A percentile compares a stretch with the other conserved stretches of the same genome.
These are phyloP conservation scores for Bolboschoenoplectus hybrid DNA, from an alignment of 202 grass and related monocot species.

Conservation along the genomic window DNA sequence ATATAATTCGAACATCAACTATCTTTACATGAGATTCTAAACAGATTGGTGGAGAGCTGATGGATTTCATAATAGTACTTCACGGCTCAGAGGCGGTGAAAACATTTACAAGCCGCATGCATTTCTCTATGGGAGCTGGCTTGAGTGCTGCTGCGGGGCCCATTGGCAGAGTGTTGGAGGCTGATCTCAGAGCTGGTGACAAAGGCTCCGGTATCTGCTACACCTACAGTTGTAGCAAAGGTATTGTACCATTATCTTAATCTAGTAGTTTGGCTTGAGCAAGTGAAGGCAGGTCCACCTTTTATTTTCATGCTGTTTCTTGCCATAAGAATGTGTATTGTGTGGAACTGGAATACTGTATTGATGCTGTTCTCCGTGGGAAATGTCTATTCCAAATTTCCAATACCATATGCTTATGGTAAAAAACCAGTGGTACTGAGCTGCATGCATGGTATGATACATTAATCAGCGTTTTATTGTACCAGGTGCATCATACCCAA, in stretches of 20 bases:
- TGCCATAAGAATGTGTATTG: background rate
- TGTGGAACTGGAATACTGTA: background rate
- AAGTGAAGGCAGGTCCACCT: background rate
- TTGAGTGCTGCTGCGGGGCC: slow-evolving; percentile 86
- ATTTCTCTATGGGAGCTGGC: slow-evolving; percentile 86
- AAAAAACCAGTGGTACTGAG: background rate
- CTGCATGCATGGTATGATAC: background rate
- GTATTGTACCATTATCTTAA: slow-evolving; percentile 40
- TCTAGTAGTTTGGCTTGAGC: background rate
- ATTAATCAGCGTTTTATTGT: background rate
- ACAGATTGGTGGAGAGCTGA: slow-evolving; percentile 78
- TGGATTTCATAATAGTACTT: slow-evolving; percentile 92
- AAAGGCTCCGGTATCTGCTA: slow-evolving; percentile 84
- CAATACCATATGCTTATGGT: background rate
- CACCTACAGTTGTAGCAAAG: slow-evolving; percentile 97
- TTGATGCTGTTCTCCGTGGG: background rate
- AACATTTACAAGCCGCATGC: slow-evolving; percentile 74
- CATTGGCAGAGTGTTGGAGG: slow-evolving; percentile 86
- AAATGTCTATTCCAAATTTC: background rate
- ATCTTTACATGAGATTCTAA: background rate
- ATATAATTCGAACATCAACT: background rate
- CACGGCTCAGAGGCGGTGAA: slow-evolving; percentile 66
- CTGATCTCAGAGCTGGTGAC: slow-evolving; percentile 77
- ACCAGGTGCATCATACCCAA: background rate
- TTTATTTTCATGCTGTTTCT: background rate